These are phyloP conservation scores for Backusella liffmaniae DNA, from an alignment of 192 early-diverging fungal genomes.

Conservation along the genomic window DNA sequence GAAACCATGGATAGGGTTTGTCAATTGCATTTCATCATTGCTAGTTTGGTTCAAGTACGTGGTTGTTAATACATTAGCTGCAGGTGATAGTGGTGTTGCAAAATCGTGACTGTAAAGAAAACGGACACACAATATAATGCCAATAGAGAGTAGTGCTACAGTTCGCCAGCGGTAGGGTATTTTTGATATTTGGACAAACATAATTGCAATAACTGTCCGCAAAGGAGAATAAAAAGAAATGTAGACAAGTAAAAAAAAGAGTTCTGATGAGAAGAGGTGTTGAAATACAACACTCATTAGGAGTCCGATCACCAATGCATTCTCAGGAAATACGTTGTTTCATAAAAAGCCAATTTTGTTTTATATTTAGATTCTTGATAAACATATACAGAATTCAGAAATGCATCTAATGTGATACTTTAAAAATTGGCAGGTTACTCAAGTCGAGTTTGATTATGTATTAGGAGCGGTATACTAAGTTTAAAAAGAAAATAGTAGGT, in stretches of 20 bases:
- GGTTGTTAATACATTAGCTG: neutral
- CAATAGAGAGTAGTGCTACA: neutral
- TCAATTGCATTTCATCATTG: neutral
- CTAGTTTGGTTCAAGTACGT: neutral
- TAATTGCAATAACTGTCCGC: neutral
- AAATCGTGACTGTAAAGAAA: neutral
- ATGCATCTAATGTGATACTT: neutral
- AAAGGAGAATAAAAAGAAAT: neutral
- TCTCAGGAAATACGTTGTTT: neutral
- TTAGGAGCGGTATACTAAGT: neutral
- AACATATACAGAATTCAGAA: neutral
- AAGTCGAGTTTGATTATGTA: neutral
- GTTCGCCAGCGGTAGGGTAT: slow-evolving; percentile 1
- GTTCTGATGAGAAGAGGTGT: neutral
- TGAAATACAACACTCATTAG: neutral
- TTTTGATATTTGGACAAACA: neutral
- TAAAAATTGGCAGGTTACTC: neutral
- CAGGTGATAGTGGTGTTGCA: neutral
- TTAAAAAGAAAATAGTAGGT: neutral
- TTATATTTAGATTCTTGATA: slow-evolving; percentile 1
- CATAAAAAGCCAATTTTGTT: neutral
- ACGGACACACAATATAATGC: neutral
- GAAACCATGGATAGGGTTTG: slow-evolving; percentile 1
- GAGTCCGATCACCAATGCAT: neutral
- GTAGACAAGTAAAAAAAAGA: neutral